These are phyloP conservation scores for Fusarium algeriense DNA, from an alignment of 2,329 filamentous ascomycete species.

Conservation along the genomic window DNA sequence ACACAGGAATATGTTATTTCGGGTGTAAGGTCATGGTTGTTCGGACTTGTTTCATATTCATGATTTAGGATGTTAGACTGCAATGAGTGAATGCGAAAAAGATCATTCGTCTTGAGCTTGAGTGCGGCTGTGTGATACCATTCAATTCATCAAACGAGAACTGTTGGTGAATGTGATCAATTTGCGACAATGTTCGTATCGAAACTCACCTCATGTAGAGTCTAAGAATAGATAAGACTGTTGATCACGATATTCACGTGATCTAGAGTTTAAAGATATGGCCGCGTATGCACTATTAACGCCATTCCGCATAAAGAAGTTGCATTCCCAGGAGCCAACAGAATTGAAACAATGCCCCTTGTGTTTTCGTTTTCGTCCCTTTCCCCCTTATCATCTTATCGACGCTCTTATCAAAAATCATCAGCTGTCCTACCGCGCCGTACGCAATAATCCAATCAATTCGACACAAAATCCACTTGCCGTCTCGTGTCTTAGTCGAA, in stretches of 20 bases:
- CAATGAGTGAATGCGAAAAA: background rate
- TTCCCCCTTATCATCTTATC: constrained; percentile 19
- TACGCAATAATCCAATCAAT: constrained; percentile 40
- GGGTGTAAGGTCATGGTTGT: background rate
- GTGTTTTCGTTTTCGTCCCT: constrained; percentile 8
- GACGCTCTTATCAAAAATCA: constrained; percentile 26
- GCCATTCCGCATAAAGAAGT: constrained; percentile 18
- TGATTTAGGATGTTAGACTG: background rate
- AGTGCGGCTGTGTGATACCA: background rate
- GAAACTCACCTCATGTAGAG: background rate
- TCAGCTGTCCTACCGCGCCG: constrained; percentile 13
- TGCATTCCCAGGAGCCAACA: constrained; percentile 8
- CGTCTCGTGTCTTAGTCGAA: constrained; percentile 38
- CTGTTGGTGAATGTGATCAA: background rate
- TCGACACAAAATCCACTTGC: constrained; percentile 29
- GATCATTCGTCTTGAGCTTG: background rate
- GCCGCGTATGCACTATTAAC: constrained; percentile 35
- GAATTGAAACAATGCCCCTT: background rate
- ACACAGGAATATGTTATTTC: too few species aligned
- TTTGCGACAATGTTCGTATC: constrained; percentile 12
- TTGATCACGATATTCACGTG: constrained; percentile 14
- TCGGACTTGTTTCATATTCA: too few species aligned
- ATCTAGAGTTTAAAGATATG: background rate
- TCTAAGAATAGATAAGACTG: constrained; percentile 26
- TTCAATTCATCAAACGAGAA: background rate